Conservation (phyloP, 495 filamentous ascomycete genomes). For the Acidiella bohemica region DNA sequence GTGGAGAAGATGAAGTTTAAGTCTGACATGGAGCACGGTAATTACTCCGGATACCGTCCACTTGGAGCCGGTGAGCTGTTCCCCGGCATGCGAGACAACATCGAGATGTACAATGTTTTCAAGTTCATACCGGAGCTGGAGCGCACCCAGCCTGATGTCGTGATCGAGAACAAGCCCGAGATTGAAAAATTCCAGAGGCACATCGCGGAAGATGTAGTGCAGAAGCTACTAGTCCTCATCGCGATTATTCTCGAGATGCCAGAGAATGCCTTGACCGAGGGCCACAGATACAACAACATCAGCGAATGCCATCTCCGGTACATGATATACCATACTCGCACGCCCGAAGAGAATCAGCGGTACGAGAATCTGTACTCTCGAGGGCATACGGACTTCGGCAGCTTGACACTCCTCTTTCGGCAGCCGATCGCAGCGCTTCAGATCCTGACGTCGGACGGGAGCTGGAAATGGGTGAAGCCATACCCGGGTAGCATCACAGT, state of each 20-base stretch:
- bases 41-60: slow-evolving; percentile 22
- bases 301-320: slow-evolving; percentile 39
- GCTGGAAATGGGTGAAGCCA: slow-evolving; percentile 25
- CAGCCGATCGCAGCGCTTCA: slow-evolving; percentile 45
- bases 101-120: slow-evolving; percentile 43
- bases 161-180: slow-evolving; percentile 26
- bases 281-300: slow-evolving; percentile 38
- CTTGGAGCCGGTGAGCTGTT: slow-evolving; percentile 23
- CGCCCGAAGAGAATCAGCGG: slow-evolving; percentile 34
- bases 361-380: slow-evolving; percentile 32
- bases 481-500: slow-evolving; percentile 22
- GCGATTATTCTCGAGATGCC: slow-evolving; percentile 40
- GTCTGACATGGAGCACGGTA: slow-evolving; percentile 14
- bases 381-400: slow-evolving; percentile 43
- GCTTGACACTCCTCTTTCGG: slow-evolving; percentile 40
- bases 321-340: slow-evolving; percentile 40
- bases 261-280: slow-evolving; percentile 37
- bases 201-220: slow-evolving; percentile 36
- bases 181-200: slow-evolving; percentile 37
- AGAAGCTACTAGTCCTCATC: slow-evolving; percentile 36
- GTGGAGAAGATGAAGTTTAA: slow-evolving; percentile 16
- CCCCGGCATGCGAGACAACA: slow-evolving; percentile 36
- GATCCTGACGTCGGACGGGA: slow-evolving; percentile 25
- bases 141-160: slow-evolving; percentile 32
- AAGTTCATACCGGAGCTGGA: slow-evolving; percentile 38